Evolutionary conservation across 1,139 yeast genomes (phyloP), one percentile per base, ranked within the genome.

Genomic region (Hemisphaericaspora xylofermentans): DNA sequence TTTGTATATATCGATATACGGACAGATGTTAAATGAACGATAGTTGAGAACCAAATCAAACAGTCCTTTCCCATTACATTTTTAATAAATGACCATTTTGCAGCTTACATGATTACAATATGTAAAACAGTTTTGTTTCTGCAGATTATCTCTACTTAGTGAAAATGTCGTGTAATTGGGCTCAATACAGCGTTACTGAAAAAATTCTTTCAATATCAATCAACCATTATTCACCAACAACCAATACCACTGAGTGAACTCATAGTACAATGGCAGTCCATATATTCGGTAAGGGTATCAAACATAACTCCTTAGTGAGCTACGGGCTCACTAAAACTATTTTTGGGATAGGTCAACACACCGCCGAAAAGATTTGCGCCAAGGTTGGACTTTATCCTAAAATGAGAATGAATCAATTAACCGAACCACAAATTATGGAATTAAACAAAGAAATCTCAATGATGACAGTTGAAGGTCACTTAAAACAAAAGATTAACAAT

Each of bases 321-420:
- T 78, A 83, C 50, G 98, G 95, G 3, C 74, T 91, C 45, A 82
- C 91, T 26, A 77, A 84, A 45, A 83, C 82, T 47, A 84, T 93
- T 50, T 91, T 88, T 60, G 98, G 98, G 32, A 74, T 93, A 33
- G 97, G 98, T 4, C 68, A 71, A 44, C 64, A 70, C 41, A 80
- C 87, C n/a, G 93, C 97, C 2, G 80, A 79, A 48, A 71, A 74
- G 55, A 71, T 94, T 41, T 88, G 97, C 63, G 84, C 98, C 35
- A 87, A 82, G 59, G 80, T 93, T 19, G 96, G 96, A 8, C 77
- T 93, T 43, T 93, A 91, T 58, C 98, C 98, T 31, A 75, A 78
- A 60, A 89, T 91, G 95, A 80, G 95, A 65, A 85, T 93, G 88
- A 93, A 88, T 61, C 95, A 93, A 63, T 76, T 93, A 36, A 73